phyloP scores from a whole-genome alignment of 2,329 filamentous ascomycete species.

The Alternaria sp. region DNA sequence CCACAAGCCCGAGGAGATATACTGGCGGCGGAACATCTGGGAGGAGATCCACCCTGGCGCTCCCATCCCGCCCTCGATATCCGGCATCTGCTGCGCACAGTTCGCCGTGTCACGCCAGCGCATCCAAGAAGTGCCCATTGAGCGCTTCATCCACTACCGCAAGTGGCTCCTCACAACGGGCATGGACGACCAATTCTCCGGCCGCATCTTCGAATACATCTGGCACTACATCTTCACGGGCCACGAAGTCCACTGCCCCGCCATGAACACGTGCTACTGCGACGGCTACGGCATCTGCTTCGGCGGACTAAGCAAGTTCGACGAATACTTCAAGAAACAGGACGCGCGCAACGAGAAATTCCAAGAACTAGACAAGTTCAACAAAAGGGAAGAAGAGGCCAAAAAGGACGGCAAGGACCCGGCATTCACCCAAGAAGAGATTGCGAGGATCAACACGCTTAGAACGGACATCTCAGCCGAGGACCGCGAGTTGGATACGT shows the following conservation, averaged over 20 bases:
- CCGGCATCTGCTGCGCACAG: constrained; percentile 64
- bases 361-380: constrained; percentile 53
- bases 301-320: constrained; percentile 59
- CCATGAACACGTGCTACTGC: constrained; percentile 63
- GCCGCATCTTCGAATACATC: constrained; percentile 53
- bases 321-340: constrained; percentile 59
- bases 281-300: constrained; percentile 72
- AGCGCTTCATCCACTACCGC: constrained; percentile 62
- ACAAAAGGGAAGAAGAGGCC: constrained; percentile 49
- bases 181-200: constrained; percentile 51
- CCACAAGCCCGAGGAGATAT: constrained; percentile 53
- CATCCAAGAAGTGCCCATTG: constrained; percentile 59
- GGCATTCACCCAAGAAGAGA: constrained; percentile 33
- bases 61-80: constrained; percentile 47
- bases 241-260: constrained; percentile 51
- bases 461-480: constrained; percentile 30
- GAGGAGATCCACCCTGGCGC: constrained; percentile 55
- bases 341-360: constrained; percentile 54
- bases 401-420: constrained; percentile 40
- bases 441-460: constrained; percentile 33
- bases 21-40: constrained; percentile 48
- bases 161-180: constrained; percentile 60
- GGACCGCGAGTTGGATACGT: constrained; percentile 41
- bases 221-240: constrained; percentile 55
- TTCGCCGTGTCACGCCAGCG: constrained; percentile 62